Base-by-base conservation (phyloP, 176 grass and related monocot genomes). In the Sorghum bicolor region DNA sequence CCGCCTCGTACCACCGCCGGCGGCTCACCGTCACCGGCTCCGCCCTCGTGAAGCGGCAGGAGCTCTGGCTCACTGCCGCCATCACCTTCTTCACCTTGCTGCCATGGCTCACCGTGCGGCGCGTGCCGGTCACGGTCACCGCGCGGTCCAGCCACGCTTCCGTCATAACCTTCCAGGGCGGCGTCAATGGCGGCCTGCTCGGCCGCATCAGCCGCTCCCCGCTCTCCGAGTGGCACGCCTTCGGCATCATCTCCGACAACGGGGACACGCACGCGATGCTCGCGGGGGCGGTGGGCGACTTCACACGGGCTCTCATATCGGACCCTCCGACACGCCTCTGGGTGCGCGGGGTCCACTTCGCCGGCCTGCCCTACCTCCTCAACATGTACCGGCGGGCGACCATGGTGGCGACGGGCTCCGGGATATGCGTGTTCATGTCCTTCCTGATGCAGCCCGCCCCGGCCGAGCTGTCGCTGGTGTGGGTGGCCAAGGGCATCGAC, bases 181-280 rank as follows among this genome's bases (percentile, higher is more conserved):
- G 93, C 25, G 55, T 95, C 47, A 83, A 84, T 32, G 87, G 76
- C 16, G 88, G 93, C 8, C 64, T 95, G 4, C 90, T 95, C 3
- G 93, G 90, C 24, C 84, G 90, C 64, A 95, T 95, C 70, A 95
- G 93, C 80, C 82, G 93, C 7, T 95, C 88, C 0, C 90, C 93
- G 5, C 82, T 95, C n/a, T 95, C 93, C 16, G 90, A 95, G 45
- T 92, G 90, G 93, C 93, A 92, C 83, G 90, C 93, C 9, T 95
- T 95, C 53, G 90, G 93, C 11, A 95, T 95, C 83, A 92, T 92
- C 73, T 95, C 93, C 11, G 88, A 88, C 52, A 64, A 75, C 12
- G 16, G 36, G 12, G 75, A 75, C 3, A 41, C 62, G 8, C 88
- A 95, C 57, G 57, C 87, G 19, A 95, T 95, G 88, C 90, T 95